A percentile compares a stretch with the other conserved stretches of the same genome.
These are phyloP conservation scores for Rosa persica DNA, from an alignment of 306 rosid species.

Conservation along the genomic window DNA sequence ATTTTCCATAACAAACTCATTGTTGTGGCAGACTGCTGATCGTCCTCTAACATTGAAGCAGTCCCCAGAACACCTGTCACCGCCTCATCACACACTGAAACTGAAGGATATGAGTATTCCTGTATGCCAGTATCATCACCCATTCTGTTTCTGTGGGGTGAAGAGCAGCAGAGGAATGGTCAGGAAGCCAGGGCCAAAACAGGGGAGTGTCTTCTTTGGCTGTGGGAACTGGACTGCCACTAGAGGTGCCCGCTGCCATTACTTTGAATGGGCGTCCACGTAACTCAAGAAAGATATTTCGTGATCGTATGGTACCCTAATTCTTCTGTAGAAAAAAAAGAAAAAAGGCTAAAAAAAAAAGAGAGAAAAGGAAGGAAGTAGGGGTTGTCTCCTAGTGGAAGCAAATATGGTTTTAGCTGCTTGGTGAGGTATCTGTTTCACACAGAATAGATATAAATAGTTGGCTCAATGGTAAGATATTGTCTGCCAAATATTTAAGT, in stretches of 20 bases:
- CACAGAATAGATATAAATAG: slow-evolving; percentile 46
- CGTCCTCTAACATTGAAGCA: slow-evolving; percentile 55
- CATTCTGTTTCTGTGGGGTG: slow-evolving; percentile 80
- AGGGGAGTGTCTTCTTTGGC: slow-evolving; percentile 78
- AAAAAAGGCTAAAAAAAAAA: slow-evolving; percentile 20
- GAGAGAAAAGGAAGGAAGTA: slow-evolving; percentile 33
- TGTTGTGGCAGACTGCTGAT: slow-evolving; percentile 66
- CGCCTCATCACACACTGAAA: slow-evolving; percentile 51
- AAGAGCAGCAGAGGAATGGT: slow-evolving; percentile 68
- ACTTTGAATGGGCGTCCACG: slow-evolving; percentile 82
- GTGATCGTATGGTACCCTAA: slow-evolving; percentile 23
- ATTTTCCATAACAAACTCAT: slow-evolving; percentile 68
- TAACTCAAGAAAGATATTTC: slow-evolving; percentile 38
- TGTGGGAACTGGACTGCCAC: slow-evolving; percentile 84
- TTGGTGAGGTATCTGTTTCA: slow-evolving; percentile 56
- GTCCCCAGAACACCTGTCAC: slow-evolving; percentile 45
- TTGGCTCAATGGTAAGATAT: slow-evolving; percentile 41
- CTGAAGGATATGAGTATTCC: slow-evolving; percentile 51
- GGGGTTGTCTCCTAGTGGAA: slow-evolving; percentile 54
- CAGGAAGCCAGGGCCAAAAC: slow-evolving; percentile 84
- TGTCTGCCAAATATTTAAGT: slow-evolving; percentile 14
- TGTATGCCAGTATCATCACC: slow-evolving; percentile 43
- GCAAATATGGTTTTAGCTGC: slow-evolving; percentile 41
- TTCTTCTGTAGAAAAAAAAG: slow-evolving; percentile 29
- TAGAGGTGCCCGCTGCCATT: slow-evolving; percentile 81